Base-by-base conservation (phyloP, 2,329 filamentous ascomycete genomes). In the Calycina marina region DNA sequence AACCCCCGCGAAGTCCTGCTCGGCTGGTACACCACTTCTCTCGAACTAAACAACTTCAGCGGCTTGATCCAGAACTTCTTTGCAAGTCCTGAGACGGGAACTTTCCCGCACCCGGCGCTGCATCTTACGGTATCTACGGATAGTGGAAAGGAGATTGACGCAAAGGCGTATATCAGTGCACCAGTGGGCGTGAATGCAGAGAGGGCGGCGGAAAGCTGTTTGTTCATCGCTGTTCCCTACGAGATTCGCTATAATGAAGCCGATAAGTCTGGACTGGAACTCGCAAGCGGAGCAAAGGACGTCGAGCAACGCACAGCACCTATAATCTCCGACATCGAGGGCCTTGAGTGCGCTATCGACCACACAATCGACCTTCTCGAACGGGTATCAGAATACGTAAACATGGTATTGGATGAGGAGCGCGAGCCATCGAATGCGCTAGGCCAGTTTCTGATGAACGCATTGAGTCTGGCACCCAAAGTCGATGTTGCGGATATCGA, bases 51-150 rank as follows among this genome's bases (percentile, higher is more conserved):
- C 73, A 93, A 80, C 56, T 98, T 98, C 69, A 90, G 80, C 56
- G 90, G 90, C 50, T 73, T 98, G 51, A 98, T 93, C 61, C 90
- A 98, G 64, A 98, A 98, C 69, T 98, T 96, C 69, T 98, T 96
- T 68, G 83, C 81, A 54, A 82, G 84, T 54, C 85, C 92, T 53
- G 90, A 93, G 53, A 93, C 93, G 44, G 90, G 90, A 55, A 98
- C 90, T 36, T 94, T 80, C 65, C 90, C 90, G 33, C 83, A 94
- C 61, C 90, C 90, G n/a, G 88, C 90, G 44, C 79, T 98, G 30
- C 90, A 98, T 63, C 68, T 98, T 57, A 98, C 90, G 41, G 84
- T 96, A 46, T 85, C 78, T 41, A 94, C 86, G 40, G 77, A 85
- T 44, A 75, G 90, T 26, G 86, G 86, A 50, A 69, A 84, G 61